Evolutionary conservation across 1,284 basidiomycete species (phyloP).

Genomic region (Irpex lacteus): DNA sequence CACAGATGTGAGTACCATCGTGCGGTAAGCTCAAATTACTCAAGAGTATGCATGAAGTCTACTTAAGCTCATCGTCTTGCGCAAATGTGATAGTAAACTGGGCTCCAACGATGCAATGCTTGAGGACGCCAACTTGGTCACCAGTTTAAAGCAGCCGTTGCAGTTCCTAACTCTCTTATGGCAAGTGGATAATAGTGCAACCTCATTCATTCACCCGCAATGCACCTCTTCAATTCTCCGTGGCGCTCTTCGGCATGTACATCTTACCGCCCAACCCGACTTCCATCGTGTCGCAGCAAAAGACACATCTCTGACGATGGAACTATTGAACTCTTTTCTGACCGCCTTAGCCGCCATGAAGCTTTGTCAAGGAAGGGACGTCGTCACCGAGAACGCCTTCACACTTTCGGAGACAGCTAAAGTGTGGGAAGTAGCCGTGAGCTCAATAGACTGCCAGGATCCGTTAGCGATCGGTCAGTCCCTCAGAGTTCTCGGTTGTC

Average conservation of each 20-base stretch:
- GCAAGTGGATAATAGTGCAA: background rate
- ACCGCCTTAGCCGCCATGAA: background rate
- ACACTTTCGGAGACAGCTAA: conserved; percentile 21
- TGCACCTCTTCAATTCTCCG: background rate
- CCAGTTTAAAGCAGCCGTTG: background rate
- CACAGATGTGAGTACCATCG: background rate
- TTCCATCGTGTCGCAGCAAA: background rate
- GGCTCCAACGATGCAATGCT: background rate
- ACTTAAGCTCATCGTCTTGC: background rate
- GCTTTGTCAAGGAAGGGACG: background rate
- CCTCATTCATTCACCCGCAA: background rate
- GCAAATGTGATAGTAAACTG: background rate
- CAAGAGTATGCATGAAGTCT: background rate
- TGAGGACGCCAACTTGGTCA: background rate
- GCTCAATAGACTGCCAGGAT: conserved; percentile 22
- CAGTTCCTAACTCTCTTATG: conserved; percentile 2
- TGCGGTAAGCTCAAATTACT: background rate
- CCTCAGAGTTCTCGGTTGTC: background rate
- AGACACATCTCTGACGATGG: background rate
- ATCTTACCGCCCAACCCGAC: background rate
- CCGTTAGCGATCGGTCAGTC: conserved; percentile 33
- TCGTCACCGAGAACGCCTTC: no score
- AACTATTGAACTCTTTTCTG: background rate
- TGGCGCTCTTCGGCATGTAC: background rate
- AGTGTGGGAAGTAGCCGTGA: conserved; percentile 31